Evolutionary conservation across 1,139 yeast species (phyloP), one percentile per base, ranked within the genome.

Genomic region (Debaryomyces psychrophilus): DNA sequence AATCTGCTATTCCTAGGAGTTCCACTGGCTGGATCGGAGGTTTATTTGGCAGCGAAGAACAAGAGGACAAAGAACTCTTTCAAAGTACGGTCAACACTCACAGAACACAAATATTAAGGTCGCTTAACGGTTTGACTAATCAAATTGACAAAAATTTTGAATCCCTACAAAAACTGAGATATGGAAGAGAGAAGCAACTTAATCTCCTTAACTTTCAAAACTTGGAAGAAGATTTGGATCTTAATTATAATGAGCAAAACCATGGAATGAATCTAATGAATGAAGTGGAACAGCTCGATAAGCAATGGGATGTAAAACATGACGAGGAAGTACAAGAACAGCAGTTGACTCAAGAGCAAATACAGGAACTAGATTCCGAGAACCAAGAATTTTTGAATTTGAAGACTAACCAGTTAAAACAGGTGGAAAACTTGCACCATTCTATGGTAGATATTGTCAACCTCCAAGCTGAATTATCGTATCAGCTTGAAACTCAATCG

Each of bases 371-470:
- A 23, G 84, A 86, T 53, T 66, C 71, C 11, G 98, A 93, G 61
- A 93, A 89, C 62, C 77, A 81, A 50, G 85, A 82, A 46, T 71
- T 92, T 29, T 63, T 90, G 14, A 69, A 76, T 44, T 62, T 79
- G 46, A 86, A 87, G 56, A 68, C 79, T 14, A 82, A 82, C 43
- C 95, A 90, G 54, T 68, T 92, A 37, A 79, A 82, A 45, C 82
- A 83, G 53, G 87, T 83, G 8, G 83, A 81, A 52, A 72, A 77
- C 50, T 81, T 93, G n/a, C 95, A 90, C 60, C 77, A 76, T 49
- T 82, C 96, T 2, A 83, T 92, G 70, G 68, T 84, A 44, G 97
- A 90, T 60, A 87, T 93, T 43, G 80, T 93, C 1, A 82, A 84
- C 46, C 67, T 93, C 52, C 96, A 90, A 59, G 76, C 85, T 27